Conservation (phyloP, 352 stramenopile species). For the Globisporangium takayamanum region DNA sequence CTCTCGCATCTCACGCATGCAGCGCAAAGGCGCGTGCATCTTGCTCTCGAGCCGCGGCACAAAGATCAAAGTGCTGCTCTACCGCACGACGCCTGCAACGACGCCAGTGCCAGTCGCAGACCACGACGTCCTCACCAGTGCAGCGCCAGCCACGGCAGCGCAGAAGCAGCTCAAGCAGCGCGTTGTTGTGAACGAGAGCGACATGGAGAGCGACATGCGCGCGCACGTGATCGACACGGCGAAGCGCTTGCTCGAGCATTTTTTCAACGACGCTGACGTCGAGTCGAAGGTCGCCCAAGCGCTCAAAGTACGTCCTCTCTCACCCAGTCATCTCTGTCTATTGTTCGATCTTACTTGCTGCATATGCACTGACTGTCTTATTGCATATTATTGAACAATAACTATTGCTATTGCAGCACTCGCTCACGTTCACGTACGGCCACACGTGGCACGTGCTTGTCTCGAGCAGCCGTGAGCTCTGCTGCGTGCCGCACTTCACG, state of each 20-base stretch:
- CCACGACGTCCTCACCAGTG: slow-evolving; percentile 20
- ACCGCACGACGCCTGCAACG: slow-evolving; percentile 46
- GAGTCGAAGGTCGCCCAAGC: slow-evolving; percentile 48
- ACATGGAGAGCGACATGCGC: slow-evolving; percentile 52
- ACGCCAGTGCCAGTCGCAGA: slow-evolving; percentile 25
- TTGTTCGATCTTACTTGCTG: background rate
- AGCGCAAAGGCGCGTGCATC: slow-evolving; percentile 66
- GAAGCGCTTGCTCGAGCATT: slow-evolving; percentile 36
- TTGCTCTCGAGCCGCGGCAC: slow-evolving; percentile 49
- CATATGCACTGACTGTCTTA: background rate
- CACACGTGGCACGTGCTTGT: slow-evolving; percentile 70
- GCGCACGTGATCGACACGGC: slow-evolving; percentile 26
- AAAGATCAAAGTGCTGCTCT: slow-evolving; percentile 72
- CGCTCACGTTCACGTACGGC: slow-evolving; percentile 53
- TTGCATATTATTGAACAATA: background rate
- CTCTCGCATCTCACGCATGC: background rate
- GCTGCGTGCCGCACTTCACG: slow-evolving; percentile 46
- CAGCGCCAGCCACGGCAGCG: background rate
- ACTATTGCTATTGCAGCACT: slow-evolving; percentile 24
- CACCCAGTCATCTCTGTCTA: no score
- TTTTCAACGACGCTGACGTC: slow-evolving; percentile 24
- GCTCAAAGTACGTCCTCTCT: slow-evolving; percentile 35
- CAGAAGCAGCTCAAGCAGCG: slow-evolving; percentile 39
- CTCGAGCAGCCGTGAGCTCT: slow-evolving; percentile 45
- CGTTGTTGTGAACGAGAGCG: slow-evolving; percentile 18